A percentile compares a stretch with the other conserved stretches of the same genome.
These are phyloP conservation scores for Nicotiana undulata DNA, from an alignment of 257 asterid species.

Conservation along the genomic window DNA sequence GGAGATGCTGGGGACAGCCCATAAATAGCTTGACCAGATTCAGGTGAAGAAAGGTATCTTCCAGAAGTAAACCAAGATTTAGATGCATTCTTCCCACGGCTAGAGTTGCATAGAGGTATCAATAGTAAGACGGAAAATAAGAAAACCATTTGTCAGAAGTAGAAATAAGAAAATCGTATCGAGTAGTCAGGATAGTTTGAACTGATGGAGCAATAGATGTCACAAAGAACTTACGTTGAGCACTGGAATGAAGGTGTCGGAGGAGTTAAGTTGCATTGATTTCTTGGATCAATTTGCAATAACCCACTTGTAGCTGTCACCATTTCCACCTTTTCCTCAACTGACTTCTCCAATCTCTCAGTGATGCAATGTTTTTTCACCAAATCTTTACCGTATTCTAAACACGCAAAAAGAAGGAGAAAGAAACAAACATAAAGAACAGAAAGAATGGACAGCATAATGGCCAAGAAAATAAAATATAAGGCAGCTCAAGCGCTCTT, in stretches of 20 bases:
- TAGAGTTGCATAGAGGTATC: not conserved
- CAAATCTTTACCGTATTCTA: slow-evolving; percentile 36
- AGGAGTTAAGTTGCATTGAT: slow-evolving; percentile 49
- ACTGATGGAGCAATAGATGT: not conserved
- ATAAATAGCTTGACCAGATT: slow-evolving; percentile 26
- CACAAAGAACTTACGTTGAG: slow-evolving; percentile 35
- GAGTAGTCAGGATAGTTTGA: not conserved
- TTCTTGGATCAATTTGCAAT: slow-evolving; percentile 23
- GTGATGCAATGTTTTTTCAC: slow-evolving; percentile 25
- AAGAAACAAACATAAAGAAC: not conserved
- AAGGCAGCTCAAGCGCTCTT: not conserved
- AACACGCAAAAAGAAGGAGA: not conserved
- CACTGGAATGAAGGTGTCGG: slow-evolving; percentile 46
- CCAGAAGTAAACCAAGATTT: slow-evolving; percentile 38
- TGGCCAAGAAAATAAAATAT: not conserved
- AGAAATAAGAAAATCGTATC: not conserved
- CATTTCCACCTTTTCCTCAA: slow-evolving; percentile 16
- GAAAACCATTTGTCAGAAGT: not conserved
- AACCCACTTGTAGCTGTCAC: slow-evolving; percentile 22
- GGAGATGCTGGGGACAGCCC: slow-evolving; percentile 24
- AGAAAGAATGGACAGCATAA: not conserved
- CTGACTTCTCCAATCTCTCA: slow-evolving; percentile 26
- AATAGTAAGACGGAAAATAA: not conserved
- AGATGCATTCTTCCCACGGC: slow-evolving; percentile 41
- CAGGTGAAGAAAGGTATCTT: slow-evolving; percentile 37